These are phyloP conservation scores for Psilocybe tampanensis DNA, from an alignment of 768 basidiomycete genomes.

Conservation along the genomic window DNA sequence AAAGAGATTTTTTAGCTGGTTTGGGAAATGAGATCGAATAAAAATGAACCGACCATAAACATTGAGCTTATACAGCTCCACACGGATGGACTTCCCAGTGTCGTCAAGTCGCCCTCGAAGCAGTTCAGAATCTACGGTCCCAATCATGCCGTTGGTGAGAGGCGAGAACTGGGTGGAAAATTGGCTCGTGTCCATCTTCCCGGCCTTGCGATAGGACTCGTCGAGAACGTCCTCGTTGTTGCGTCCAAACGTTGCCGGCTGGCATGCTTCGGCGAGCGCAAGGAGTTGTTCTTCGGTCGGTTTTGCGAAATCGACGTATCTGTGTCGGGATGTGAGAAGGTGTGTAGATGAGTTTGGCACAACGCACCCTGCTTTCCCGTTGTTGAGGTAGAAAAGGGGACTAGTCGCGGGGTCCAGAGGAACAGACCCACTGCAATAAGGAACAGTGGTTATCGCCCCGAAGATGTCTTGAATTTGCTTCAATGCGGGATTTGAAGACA, in stretches of 20 bases:
- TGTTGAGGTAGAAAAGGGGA: constrained; percentile 12
- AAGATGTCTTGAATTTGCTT: constrained; percentile 3
- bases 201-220: constrained; percentile 29
- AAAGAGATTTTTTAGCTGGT: neutral
- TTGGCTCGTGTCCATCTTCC: constrained; percentile 39
- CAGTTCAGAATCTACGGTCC: constrained; percentile 24
- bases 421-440: constrained; percentile 16
- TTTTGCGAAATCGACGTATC: constrained; percentile 35
- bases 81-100: constrained; percentile 17
- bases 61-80: constrained; percentile 48
- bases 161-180: constrained; percentile 38
- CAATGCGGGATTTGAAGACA: too few relatives aligned
- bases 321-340: constrained; percentile 8
- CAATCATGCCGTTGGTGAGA: constrained; percentile 17
- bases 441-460: constrained; percentile 1
- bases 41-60: constrained; percentile 38
- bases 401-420: constrained; percentile 4
- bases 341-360: too few relatives aligned
- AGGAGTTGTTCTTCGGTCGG: constrained; percentile 8
- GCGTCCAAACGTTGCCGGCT: constrained; percentile 28
- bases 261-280: constrained; percentile 19
- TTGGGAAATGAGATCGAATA: neutral
- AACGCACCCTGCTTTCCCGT: constrained; percentile 1
- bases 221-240: constrained; percentile 27
- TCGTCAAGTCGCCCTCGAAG: constrained; percentile 14